Conservation (phyloP, 2,329 filamentous ascomycete species). For the Aspergillus novoparasiticus region DNA sequence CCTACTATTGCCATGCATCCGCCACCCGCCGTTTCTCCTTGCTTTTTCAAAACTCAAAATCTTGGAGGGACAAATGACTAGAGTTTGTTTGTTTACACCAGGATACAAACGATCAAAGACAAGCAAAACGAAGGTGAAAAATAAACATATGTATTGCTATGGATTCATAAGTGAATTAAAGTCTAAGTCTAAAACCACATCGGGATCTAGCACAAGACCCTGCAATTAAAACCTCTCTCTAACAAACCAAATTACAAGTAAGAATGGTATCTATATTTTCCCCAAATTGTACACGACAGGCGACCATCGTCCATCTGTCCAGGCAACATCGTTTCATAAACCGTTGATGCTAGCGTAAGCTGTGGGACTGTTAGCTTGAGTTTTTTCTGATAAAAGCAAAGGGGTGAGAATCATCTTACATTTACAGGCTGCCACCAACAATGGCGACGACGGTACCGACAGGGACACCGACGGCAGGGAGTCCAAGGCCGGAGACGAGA, state of each 20-base stretch:
- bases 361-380: neutral
- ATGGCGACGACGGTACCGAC: neutral
- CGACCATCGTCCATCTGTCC: neutral
- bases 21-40: no score
- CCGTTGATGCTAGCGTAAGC: neutral
- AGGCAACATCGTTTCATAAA: neutral
- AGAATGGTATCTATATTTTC: neutral
- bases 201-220: neutral
- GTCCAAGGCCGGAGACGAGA: slow-evolving; percentile 32
- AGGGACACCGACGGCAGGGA: slow-evolving; percentile 26
- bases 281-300: neutral
- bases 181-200: neutral
- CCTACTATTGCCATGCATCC: no score
- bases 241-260: neutral
- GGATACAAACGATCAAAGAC: no score
- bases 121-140: no score
- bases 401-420: neutral
- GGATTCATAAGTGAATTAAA: neutral
- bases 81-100: no score
- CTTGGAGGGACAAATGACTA: no score
- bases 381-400: no score
- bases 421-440: neutral
- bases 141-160: no score
- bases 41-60: no score
- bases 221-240: neutral